Conservation (phyloP, 2,329 filamentous ascomycete genomes). For the Exophiala xenobiotica region DNA sequence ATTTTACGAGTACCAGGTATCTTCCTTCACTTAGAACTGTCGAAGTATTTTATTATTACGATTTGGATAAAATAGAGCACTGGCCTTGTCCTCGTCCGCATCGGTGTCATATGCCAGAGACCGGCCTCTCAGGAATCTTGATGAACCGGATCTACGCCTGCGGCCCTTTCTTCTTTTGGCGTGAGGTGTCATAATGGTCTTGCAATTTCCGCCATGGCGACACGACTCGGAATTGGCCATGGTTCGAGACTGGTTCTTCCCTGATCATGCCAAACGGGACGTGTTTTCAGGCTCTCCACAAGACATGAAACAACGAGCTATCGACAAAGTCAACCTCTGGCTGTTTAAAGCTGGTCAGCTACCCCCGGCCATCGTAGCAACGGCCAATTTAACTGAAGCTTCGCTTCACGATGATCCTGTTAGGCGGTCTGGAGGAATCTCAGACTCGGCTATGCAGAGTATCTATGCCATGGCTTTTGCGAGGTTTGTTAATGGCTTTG, state of each 20-base stretch:
- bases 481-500: conserved; percentile 32
- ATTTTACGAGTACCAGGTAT: no score
- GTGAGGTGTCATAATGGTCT: conserved; percentile 30
- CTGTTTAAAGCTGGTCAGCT: conserved; percentile 27
- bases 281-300: conserved; percentile 15
- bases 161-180: no score
- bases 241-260: conserved; percentile 32
- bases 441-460: conserved; percentile 28
- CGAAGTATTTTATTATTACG: no score
- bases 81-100: no score
- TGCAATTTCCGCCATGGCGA: conserved; percentile 27
- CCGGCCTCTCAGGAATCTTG: no score
- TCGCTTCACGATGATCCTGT: conserved; percentile 26
- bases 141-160: no score
- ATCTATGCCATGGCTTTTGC: conserved; percentile 32
- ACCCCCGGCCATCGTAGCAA: conserved; percentile 26
- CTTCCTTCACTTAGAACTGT: no score
- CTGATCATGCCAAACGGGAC: conserved; percentile 22
- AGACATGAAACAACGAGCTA: conserved; percentile 28
- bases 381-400: conserved; percentile 29
- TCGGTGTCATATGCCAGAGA: no score
- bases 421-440: conserved; percentile 12
- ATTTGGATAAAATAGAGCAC: no score
- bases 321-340: conserved; percentile 29
- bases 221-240: conserved; percentile 30